Percentiles rank a stretch among this genome's conserved stretches.
Conservation (phyloP, 306 rosid genomes). For the Lablab purpureus region DNA sequence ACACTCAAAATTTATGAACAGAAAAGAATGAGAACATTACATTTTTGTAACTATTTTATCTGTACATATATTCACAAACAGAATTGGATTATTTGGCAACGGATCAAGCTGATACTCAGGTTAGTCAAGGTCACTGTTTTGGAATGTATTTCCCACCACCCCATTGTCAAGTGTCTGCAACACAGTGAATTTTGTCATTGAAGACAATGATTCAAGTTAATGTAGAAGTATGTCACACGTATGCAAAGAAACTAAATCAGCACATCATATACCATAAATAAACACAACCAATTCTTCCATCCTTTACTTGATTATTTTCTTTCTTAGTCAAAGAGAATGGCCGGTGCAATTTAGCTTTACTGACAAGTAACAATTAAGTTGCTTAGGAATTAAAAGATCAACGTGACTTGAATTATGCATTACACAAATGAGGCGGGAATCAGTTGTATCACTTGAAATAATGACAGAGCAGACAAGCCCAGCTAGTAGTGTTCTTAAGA, state of each 20-base stretch:
- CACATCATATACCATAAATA: not conserved
- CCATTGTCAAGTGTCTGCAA: constrained; percentile 51
- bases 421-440: not conserved
- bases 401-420: not conserved
- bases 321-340: not conserved
- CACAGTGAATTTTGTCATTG: not conserved
- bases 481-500: not conserved
- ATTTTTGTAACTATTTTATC: constrained; percentile 16
- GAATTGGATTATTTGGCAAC: constrained; percentile 41
- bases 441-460: not conserved
- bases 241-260: not conserved
- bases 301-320: not conserved
- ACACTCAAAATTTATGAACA: constrained; percentile 59
- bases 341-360: not conserved
- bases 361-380: not conserved
- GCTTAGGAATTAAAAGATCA: not conserved
- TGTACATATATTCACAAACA: constrained; percentile 58
- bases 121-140: constrained; percentile 51
- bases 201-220: constrained; percentile 10
- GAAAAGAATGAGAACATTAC: constrained; percentile 66
- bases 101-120: constrained; percentile 59
- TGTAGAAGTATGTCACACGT: not conserved
- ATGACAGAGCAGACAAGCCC: not conserved
- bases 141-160: constrained; percentile 19
- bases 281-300: not conserved